Percentiles rank a stretch among this genome's conserved stretches.
phyloP scores from a whole-genome alignment of 306 rosid species.

The Sindora glabra region DNA sequence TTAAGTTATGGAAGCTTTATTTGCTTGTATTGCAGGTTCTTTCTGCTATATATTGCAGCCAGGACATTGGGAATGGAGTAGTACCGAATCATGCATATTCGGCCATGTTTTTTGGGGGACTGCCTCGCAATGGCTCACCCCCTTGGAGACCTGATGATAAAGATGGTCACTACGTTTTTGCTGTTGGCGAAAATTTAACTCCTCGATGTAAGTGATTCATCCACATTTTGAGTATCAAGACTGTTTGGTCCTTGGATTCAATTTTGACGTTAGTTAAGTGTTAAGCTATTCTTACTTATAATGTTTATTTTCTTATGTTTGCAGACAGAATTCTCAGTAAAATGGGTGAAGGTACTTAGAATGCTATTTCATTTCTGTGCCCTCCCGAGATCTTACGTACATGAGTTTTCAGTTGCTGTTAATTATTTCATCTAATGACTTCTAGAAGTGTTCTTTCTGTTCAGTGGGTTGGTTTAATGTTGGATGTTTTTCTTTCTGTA shows the following conservation, averaged over 20 bases:
- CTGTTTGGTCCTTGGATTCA: neutral
- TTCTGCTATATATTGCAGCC: constrained; percentile 46
- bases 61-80: constrained; percentile 50
- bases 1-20: no score
- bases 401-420: neutral
- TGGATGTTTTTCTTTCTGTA: neutral
- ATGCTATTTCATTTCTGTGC: no score
- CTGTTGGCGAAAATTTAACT: constrained; percentile 59
- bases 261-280: neutral
- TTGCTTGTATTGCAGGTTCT: constrained; percentile 29
- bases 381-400: no score
- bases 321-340: constrained; percentile 73
- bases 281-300: constrained; percentile 16
- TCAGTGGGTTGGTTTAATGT: neutral
- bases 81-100: constrained; percentile 41
- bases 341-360: constrained; percentile 75
- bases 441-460: neutral
- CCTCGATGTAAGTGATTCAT: constrained; percentile 45
- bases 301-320: constrained; percentile 4
- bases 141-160: constrained; percentile 82
- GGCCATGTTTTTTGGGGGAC: constrained; percentile 44
- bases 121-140: constrained; percentile 58
- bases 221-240: neutral
- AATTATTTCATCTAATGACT: neutral
- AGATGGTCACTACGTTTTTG: constrained; percentile 66